These are phyloP conservation scores for Mentha longifolia DNA, from an alignment of 257 asterid species.

Conservation along the genomic window DNA sequence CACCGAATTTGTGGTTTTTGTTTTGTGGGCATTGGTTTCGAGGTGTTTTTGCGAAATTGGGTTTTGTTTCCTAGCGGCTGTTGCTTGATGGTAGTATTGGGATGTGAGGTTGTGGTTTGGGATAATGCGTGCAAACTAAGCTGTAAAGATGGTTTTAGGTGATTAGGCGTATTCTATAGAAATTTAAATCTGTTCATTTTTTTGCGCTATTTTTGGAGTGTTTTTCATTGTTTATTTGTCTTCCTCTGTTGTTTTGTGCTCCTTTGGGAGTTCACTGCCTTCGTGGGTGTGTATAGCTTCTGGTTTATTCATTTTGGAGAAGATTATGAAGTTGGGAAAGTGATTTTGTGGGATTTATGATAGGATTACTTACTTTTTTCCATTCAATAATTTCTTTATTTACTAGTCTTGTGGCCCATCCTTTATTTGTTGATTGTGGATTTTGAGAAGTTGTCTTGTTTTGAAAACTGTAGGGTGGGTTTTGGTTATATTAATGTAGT, in stretches of 20 bases:
- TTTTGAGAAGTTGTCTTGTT: background rate
- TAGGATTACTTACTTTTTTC: background rate
- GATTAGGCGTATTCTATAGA: slow-evolving; percentile 25
- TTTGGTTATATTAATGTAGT: slow-evolving; percentile 1
- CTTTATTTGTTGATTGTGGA: background rate
- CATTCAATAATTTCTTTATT: background rate
- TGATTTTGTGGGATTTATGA: slow-evolving; percentile 5
- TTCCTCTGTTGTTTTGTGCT: background rate
- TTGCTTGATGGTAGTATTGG: background rate
- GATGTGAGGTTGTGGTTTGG: slow-evolving; percentile 15
- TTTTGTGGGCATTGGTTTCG: slow-evolving; percentile 8
- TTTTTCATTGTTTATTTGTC: background rate
- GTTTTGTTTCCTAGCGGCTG: slow-evolving; percentile 22
- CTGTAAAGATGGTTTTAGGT: background rate
- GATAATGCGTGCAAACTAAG: slow-evolving; percentile 28
- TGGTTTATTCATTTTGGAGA: background rate
- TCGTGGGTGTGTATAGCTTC: background rate
- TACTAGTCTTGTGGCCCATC: background rate
- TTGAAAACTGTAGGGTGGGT: background rate
- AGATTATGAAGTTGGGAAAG: background rate
- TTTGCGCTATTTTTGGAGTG: slow-evolving; percentile 1
- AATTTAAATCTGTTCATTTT: background rate
- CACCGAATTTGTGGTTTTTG: slow-evolving; percentile 11
- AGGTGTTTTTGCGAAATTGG: slow-evolving; percentile 1
- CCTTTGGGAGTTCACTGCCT: background rate